Percentiles rank a stretch among this genome's conserved stretches.
Evolutionary conservation across 805 yeast species (phyloP).

Genomic region (Cyberlindnera veronae): DNA sequence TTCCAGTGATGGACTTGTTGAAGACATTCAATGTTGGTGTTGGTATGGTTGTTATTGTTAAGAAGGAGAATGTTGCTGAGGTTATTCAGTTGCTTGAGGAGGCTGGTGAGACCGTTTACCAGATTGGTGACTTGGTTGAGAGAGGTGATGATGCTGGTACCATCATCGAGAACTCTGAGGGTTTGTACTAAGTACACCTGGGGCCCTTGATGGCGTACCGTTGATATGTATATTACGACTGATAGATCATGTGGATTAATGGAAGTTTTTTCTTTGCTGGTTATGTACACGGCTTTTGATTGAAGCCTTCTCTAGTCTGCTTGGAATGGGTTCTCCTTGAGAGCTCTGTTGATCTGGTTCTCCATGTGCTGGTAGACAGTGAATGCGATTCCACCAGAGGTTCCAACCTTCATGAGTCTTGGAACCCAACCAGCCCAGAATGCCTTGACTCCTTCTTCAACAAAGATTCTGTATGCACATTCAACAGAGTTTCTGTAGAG

Average conservation of each 20-base stretch:
- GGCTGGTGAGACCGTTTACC: constrained; percentile 73
- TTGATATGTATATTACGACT: constrained; percentile 4
- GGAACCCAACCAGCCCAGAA: constrained; percentile 64
- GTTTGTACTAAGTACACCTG: constrained; percentile 14
- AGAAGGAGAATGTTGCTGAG: constrained; percentile 56
- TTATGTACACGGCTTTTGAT: too few relatives aligned
- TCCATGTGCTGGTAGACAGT: constrained; percentile 59
- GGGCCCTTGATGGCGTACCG: too few relatives aligned
- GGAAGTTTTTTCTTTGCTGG: not conserved
- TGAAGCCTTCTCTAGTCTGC: too few relatives aligned
- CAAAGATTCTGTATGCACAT: constrained; percentile 46
- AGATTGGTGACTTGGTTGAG: constrained; percentile 56
- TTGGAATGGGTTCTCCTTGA: constrained; percentile 37
- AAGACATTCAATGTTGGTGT: constrained; percentile 95
- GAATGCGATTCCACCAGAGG: constrained; percentile 68
- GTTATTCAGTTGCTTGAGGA: constrained; percentile 50
- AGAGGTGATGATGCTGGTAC: constrained; percentile 47
- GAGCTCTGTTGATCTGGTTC: constrained; percentile 36
- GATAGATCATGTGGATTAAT: not conserved
- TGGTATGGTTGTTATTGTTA: constrained; percentile 92
- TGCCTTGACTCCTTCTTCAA: constrained; percentile 42
- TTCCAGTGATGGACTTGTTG: constrained; percentile 77
- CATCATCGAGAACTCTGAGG: constrained; percentile 42
- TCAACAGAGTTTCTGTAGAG: constrained; percentile 60
- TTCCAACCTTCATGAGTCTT: constrained; percentile 63